These are phyloP conservation scores for Pleurozium schreberi DNA, from an alignment of 225 moss, liverwort and hornwort species.

Conservation along the genomic window DNA sequence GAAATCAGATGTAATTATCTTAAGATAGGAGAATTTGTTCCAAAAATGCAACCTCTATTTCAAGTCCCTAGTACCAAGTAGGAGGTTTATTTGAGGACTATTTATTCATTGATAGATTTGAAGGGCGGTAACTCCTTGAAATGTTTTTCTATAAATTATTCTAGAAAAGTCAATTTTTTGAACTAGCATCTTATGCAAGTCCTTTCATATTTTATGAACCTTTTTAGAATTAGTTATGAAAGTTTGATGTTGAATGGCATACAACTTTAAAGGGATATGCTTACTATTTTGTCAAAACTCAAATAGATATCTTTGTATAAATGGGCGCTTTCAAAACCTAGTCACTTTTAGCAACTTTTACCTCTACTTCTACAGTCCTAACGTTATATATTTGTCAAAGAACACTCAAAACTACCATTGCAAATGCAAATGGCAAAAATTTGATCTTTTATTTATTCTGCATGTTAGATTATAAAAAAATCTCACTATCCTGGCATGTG, in stretches of 20 bases:
- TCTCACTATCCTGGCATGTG: neutral
- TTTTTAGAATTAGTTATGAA: too few species aligned
- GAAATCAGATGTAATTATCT: too few species aligned
- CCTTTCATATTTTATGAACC: too few species aligned
- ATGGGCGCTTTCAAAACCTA: rapidly evolving
- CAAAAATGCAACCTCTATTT: neutral
- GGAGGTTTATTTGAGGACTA: neutral
- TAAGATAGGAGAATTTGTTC: neutral
- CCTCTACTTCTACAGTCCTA: rapidly evolving
- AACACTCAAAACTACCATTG: rapidly evolving
- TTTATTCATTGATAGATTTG: rapidly evolving
- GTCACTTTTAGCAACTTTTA: too few species aligned
- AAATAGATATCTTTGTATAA: too few species aligned
- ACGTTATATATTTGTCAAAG: too few species aligned
- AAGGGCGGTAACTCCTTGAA: neutral
- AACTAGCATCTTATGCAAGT: neutral
- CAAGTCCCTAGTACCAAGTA: neutral
- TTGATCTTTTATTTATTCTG: rapidly evolving
- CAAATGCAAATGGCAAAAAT: neutral
- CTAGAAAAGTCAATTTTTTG: rapidly evolving
- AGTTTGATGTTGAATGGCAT: too few species aligned
- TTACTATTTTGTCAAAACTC: neutral
- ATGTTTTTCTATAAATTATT: too few species aligned
- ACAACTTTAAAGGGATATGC: too few species aligned
- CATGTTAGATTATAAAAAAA: rapidly evolving